Base-by-base conservation (phyloP, 768 basidiomycete species). In the Cyathus striatus region DNA sequence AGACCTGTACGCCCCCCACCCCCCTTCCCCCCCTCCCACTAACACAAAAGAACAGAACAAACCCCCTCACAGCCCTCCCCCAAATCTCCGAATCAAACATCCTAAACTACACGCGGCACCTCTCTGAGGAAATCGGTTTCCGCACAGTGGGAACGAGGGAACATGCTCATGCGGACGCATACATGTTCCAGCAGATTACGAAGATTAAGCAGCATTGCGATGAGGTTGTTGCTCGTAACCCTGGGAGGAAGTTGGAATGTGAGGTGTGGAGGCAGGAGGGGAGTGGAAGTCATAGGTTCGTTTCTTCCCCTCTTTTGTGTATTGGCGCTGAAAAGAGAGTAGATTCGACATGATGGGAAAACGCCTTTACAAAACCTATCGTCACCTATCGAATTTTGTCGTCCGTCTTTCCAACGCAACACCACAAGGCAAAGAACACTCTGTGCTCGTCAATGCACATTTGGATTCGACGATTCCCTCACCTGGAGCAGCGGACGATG, bases 331-430 rank as follows among this genome's bases (percentile, higher is more conserved):
- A 16, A 17, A 21, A 27, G 25, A 39, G 17, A 13, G 1, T 46
- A 91, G 91, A 22, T 97, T 97, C 58, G 92, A 95, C 58, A 95
- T 98, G 75, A 88, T 93, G 86, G 72, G 70, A 53, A 75, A 85
- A 44, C 75, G 85, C 17, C 65, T 95, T 7, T 89, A 91, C 63
- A 93, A 93, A 58, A 83, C 81, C 20, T 96, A 95, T 47, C 80
- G 83, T 30, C 76, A 89, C 53, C 75, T 97, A n/a, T 79, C 81
- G 21, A 98, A 97, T 60, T 83, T 96, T 57, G 66, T 97, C 44
- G 70, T 97, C 2, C 90, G 91, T 25, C 70, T 98, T 20, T 91
- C 91, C 22, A 75, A 87, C 52, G 87, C 83, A 3, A 86, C 86
- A 6, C 63, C 70, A 3, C 70, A 69, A 26, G 79, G 81, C 13